Conservation (phyloP, 2,329 filamentous ascomycete genomes). For the Fusarium lyarnte region DNA sequence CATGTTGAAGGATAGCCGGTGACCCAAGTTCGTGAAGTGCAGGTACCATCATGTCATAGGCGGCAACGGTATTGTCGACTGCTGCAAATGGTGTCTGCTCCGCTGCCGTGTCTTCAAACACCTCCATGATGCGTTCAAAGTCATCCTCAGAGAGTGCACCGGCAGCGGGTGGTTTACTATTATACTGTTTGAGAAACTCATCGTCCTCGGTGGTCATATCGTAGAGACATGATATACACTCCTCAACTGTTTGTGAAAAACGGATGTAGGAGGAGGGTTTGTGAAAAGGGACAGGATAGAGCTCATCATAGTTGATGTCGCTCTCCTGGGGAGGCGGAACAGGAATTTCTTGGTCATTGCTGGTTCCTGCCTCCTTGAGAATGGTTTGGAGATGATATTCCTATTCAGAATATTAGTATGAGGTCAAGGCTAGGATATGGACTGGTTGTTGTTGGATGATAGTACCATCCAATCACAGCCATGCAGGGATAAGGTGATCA, state of each 20-base stretch:
- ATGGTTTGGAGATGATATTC: slow-evolving; percentile 96
- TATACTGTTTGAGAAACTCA: slow-evolving; percentile 83
- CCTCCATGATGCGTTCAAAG: slow-evolving; percentile 93
- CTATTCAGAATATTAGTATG: slow-evolving; percentile 59
- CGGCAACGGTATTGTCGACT: slow-evolving; percentile 86
- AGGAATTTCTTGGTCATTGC: slow-evolving; percentile 70
- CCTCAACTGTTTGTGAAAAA: slow-evolving; percentile 97
- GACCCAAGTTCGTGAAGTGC: slow-evolving; percentile 65
- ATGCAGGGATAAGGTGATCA: not conserved
- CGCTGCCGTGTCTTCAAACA: slow-evolving; percentile 88
- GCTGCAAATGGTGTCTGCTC: slow-evolving; percentile 88
- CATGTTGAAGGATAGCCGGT: slow-evolving; percentile 63
- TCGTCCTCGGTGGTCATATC: slow-evolving; percentile 95
- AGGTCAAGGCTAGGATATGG: not conserved
- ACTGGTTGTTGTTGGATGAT: slow-evolving; percentile 12
- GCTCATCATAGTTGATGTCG: slow-evolving; percentile 83
- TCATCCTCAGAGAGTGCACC: slow-evolving; percentile 84
- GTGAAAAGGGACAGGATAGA: slow-evolving; percentile 82
- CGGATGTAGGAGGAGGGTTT: slow-evolving; percentile 95
- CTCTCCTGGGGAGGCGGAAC: slow-evolving; percentile 72
- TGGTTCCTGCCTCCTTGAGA: slow-evolving; percentile 64
- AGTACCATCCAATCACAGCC: slow-evolving; percentile 19
- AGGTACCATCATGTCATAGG: slow-evolving; percentile 79
- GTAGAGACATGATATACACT: slow-evolving; percentile 90
- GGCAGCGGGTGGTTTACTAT: slow-evolving; percentile 73